Evolutionary conservation across 2,329 filamentous ascomycete genomes (phyloP).

Genomic region (Cladophialophora carrionii): DNA sequence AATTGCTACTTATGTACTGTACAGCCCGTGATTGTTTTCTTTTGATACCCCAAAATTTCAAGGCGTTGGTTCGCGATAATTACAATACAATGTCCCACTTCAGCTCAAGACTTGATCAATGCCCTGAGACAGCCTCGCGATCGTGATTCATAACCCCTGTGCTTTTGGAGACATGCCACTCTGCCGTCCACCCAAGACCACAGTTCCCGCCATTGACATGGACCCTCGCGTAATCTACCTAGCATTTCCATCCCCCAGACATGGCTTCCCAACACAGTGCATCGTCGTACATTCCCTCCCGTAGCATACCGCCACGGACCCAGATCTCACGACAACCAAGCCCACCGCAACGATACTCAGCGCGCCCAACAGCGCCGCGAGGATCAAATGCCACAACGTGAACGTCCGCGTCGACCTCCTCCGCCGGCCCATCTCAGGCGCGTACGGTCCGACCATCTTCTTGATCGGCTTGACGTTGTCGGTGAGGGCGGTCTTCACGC

Average conservation of each 20-base stretch:
- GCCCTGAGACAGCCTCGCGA: background rate
- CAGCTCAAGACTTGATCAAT: background rate
- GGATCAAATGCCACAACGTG: conserved; percentile 28
- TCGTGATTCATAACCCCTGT: background rate
- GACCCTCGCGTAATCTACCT: background rate
- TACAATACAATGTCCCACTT: background rate
- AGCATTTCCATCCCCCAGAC: background rate
- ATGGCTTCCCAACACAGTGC: background rate
- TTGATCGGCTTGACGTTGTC: conserved; percentile 37
- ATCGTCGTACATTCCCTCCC: background rate
- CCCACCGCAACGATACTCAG: conserved; percentile 10
- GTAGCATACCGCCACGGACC: background rate
- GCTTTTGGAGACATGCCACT: background rate
- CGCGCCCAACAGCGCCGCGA: conserved; percentile 27
- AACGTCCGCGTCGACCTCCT: conserved; percentile 6
- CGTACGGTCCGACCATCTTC: conserved; percentile 37
- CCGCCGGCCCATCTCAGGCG: conserved; percentile 16
- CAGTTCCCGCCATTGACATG: no score
- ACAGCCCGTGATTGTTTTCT: background rate
- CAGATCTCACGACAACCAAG: conserved; percentile 5
- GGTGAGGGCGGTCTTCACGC: conserved; percentile 26
- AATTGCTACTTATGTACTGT: background rate
- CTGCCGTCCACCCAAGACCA: background rate
- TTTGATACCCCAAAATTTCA: conserved; percentile 1
- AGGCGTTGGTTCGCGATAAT: conserved; percentile 1